A percentile compares a stretch with the other conserved stretches of the same genome.
Conservation (phyloP, 1,284 basidiomycete genomes). For the Rhodotorula sp. region DNA sequence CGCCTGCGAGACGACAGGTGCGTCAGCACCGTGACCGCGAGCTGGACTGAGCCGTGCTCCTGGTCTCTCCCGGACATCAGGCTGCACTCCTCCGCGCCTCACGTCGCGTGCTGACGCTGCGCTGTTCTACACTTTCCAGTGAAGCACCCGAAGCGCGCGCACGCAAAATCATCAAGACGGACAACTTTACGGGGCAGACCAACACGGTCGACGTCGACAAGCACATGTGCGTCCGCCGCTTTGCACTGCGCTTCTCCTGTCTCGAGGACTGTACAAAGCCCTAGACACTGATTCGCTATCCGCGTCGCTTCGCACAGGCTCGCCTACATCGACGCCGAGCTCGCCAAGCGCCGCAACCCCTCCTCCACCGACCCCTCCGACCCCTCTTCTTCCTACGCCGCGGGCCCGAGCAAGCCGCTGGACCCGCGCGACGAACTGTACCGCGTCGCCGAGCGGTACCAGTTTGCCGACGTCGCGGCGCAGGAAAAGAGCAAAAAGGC, state of each 20-base stretch:
- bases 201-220: conserved; percentile 95
- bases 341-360: conserved; percentile 62
- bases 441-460: conserved; percentile 68
- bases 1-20: conserved; percentile 55
- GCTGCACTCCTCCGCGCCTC: neutral
- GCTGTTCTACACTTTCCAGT: conserved; percentile 44
- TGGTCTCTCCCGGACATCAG: no score
- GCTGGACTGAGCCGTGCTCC: neutral
- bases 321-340: conserved; percentile 93
- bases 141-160: conserved; percentile 65
- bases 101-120: neutral
- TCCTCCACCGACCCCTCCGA: conserved; percentile 53
- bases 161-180: conserved; percentile 65
- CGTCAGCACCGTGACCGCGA: neutral
- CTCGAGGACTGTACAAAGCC: neutral
- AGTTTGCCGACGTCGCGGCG: conserved; percentile 49
- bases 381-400: no score
- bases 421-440: conserved; percentile 83
- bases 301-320: conserved; percentile 63
- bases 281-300: no score
- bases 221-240: conserved; percentile 71
- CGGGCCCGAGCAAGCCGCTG: conserved; percentile 1
- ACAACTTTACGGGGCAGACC: conserved; percentile 96
- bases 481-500: conserved; percentile 69
- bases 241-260: neutral